A percentile compares a stretch with the other conserved stretches of the same genome.
Evolutionary conservation across 2,329 filamentous ascomycete species (phyloP).

Genomic region (Ophiostoma piceae): DNA sequence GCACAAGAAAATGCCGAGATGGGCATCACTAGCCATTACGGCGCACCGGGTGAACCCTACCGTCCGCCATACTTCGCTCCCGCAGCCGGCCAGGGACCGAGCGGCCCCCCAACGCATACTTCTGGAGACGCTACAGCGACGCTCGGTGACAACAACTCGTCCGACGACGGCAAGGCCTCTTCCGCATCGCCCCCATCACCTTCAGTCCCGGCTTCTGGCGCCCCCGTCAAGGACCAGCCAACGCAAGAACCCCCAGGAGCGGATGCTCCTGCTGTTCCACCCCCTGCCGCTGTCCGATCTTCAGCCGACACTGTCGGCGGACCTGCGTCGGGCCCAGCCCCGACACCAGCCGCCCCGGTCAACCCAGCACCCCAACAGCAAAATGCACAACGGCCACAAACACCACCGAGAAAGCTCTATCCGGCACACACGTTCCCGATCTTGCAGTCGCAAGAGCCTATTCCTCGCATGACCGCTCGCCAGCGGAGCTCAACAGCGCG

Average conservation of each 20-base stretch:
- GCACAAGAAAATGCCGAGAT: conserved; percentile 32
- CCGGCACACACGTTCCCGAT: conserved; percentile 15
- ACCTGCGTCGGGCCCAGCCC: background rate
- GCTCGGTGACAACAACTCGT: conserved; percentile 22
- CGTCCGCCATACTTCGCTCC: conserved; percentile 12
- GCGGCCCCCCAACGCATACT: background rate
- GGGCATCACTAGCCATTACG: conserved; percentile 28
- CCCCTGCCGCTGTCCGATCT: background rate
- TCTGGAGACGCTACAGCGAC: conserved; percentile 12
- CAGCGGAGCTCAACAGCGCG: conserved; percentile 24
- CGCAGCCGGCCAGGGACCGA: background rate
- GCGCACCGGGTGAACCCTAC: conserved; percentile 24
- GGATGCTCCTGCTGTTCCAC: background rate
- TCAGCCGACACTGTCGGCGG: background rate
- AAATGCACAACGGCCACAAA: conserved; percentile 12
- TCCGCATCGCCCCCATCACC: background rate
- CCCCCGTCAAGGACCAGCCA: background rate
- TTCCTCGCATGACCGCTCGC: background rate
- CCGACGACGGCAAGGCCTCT: conserved; percentile 21
- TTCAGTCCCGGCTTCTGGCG: background rate
- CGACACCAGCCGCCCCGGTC: background rate
- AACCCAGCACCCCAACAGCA: conserved; percentile 8
- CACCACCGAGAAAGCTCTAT: background rate
- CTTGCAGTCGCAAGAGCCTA: background rate
- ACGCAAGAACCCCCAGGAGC: background rate